Conservation (phyloP, 2,329 filamentous ascomycete genomes). For the Ascochyta koolunga region DNA sequence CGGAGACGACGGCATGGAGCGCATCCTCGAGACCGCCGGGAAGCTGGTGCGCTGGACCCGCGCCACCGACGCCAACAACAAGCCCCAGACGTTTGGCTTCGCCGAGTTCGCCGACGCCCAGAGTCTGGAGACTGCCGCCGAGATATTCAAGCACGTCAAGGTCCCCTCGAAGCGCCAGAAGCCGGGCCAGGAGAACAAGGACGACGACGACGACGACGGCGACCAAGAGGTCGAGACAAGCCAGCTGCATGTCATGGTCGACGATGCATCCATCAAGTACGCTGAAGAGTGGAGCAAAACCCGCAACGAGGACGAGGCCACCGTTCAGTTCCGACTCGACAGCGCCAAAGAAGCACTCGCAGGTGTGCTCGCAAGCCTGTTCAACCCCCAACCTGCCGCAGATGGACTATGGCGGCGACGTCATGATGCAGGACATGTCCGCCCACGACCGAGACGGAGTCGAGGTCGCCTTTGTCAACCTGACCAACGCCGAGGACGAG, state of each 20-base stretch:
- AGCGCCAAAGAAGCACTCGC: constrained; percentile 71
- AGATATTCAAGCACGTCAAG: constrained; percentile 80
- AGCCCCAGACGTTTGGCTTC: constrained; percentile 88
- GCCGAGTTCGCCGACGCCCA: constrained; percentile 93
- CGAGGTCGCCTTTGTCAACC: constrained; percentile 87
- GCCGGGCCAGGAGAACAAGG: constrained; percentile 53
- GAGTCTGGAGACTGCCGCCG: constrained; percentile 82
- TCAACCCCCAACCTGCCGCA: constrained; percentile 59
- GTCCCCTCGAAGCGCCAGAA: constrained; percentile 80
- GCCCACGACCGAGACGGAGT: constrained; percentile 65
- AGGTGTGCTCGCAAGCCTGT: constrained; percentile 71
- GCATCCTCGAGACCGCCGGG: constrained; percentile 77
- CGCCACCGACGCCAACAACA: constrained; percentile 76
- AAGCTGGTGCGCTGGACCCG: constrained; percentile 85
- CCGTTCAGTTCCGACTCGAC: constrained; percentile 71
- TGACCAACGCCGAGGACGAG: constrained; percentile 79
- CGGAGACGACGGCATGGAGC: constrained; percentile 79
- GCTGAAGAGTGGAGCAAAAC: constrained; percentile 79
- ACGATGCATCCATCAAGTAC: constrained; percentile 82
- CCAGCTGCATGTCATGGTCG: constrained; percentile 72
- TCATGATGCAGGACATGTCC: constrained; percentile 67
- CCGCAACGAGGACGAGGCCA: constrained; percentile 66
- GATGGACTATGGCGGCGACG: constrained; percentile 69
- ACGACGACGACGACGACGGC: constrained; percentile 51
- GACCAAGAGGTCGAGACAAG: constrained; percentile 66